Percentiles rank a stretch among this genome's conserved stretches.
Conservation (phyloP, 2,329 filamentous ascomycete species). For the Endocalyx cinctus region DNA sequence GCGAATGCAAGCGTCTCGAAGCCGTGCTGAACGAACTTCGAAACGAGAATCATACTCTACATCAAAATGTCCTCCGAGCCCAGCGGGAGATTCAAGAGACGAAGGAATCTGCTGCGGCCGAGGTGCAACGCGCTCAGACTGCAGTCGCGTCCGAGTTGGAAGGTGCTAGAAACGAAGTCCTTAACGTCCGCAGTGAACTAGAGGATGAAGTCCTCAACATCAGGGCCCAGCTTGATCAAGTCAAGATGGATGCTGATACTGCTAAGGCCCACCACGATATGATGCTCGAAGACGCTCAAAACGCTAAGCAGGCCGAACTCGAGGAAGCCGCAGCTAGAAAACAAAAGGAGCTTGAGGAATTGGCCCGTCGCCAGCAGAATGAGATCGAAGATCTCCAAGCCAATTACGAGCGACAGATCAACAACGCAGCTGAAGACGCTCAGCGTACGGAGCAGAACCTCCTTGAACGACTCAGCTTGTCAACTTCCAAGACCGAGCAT, state of each 20-base stretch:
- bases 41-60: constrained; percentile 66
- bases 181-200: constrained; percentile 74
- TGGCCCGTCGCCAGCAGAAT: constrained; percentile 55
- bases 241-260: constrained; percentile 75
- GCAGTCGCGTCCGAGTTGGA: constrained; percentile 80
- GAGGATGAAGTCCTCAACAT: constrained; percentile 73
- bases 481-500: constrained; percentile 78
- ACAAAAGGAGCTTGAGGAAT: constrained; percentile 20
- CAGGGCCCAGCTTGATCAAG: constrained; percentile 70
- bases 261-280: constrained; percentile 77
- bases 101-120: constrained; percentile 70
- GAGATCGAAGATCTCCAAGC: constrained; percentile 70
- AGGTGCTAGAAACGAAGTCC: constrained; percentile 78
- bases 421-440: constrained; percentile 73
- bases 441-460: constrained; percentile 76
- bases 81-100: constrained; percentile 83
- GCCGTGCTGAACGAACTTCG: constrained; percentile 50
- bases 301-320: constrained; percentile 56
- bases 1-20: constrained; percentile 59
- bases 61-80: constrained; percentile 62
- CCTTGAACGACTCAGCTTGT: constrained; percentile 74
- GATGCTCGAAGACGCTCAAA: constrained; percentile 75
- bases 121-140: constrained; percentile 75
- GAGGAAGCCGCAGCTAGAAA: constrained; percentile 39
- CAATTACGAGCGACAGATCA: constrained; percentile 69